Evolutionary conservation across 2,329 filamentous ascomycete genomes (phyloP).

Genomic region (Colletotrichum chlorophyti): DNA sequence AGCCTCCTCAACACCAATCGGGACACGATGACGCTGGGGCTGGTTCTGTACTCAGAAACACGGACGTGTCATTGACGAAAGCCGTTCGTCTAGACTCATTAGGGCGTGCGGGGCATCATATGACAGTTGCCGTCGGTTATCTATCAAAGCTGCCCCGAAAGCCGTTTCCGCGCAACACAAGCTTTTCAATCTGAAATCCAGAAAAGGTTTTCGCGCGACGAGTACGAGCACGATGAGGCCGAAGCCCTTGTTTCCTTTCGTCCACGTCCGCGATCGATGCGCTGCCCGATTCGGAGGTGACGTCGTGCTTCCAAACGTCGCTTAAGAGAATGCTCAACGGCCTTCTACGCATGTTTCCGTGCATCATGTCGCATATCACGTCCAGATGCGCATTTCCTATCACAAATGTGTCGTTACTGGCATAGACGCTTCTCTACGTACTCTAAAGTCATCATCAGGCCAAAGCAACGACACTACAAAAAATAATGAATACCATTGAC

Average conservation of each 20-base stretch:
- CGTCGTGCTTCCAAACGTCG: not conserved
- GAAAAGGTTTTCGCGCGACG: not conserved
- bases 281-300: not conserved
- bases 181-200: not conserved
- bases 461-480: too few species aligned
- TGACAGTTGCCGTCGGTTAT: not conserved
- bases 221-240: not conserved
- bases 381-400: too few species aligned
- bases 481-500: too few species aligned
- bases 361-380: too few species aligned
- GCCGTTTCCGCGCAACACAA: not conserved
- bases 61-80: not conserved
- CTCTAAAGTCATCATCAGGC: too few species aligned
- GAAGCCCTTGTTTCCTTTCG: not conserved
- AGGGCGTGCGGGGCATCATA: too few species aligned
- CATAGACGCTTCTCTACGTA: too few species aligned
- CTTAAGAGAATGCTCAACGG: too few species aligned
- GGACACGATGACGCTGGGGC: constrained; percentile 11
- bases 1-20: not conserved
- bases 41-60: not conserved
- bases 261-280: not conserved
- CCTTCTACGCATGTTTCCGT: constrained; percentile 23
- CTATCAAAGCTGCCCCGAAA: not conserved
- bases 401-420: too few species aligned
- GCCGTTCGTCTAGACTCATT: constrained; percentile 17